phyloP scores from a whole-genome alignment of 2,329 filamentous ascomycete genomes.

The Xylaria sp. region DNA sequence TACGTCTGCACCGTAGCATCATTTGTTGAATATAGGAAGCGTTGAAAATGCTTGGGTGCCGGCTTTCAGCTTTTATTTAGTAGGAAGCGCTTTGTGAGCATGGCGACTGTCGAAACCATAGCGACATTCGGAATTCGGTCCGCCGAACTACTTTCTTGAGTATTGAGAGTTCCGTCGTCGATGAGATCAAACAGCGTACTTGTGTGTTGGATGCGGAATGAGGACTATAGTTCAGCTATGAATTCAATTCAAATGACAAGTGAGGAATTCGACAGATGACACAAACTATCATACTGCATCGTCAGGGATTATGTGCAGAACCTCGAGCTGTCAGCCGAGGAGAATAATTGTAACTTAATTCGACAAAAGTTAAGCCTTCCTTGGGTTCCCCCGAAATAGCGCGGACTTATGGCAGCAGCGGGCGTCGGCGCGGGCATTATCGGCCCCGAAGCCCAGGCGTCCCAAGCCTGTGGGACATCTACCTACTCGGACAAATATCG shows the following conservation, averaged over 20 bases:
- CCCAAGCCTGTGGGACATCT: slow-evolving; percentile 20
- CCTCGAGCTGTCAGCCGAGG: background rate
- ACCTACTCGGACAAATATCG: slow-evolving; percentile 28
- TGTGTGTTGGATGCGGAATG: too few relatives aligned
- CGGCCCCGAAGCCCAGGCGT: slow-evolving; percentile 32
- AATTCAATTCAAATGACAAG: too few relatives aligned
- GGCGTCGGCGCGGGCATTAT: slow-evolving; percentile 31
- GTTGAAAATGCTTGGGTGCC: background rate
- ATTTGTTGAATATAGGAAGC: background rate
- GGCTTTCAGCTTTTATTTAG: background rate
- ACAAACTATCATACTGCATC: background rate
- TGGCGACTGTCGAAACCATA: too few relatives aligned
- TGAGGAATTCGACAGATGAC: background rate
- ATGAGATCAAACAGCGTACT: too few relatives aligned
- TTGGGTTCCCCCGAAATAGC: slow-evolving; percentile 2
- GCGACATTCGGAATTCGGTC: too few relatives aligned
- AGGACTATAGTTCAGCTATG: too few relatives aligned
- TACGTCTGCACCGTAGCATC: background rate
- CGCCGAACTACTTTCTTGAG: too few relatives aligned
- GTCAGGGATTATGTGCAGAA: background rate
- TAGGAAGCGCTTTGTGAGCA: too few relatives aligned
- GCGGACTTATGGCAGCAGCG: slow-evolving; percentile 34
- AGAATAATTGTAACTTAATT: background rate
- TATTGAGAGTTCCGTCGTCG: too few relatives aligned
- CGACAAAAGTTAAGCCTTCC: background rate